Evolutionary conservation across 2,329 filamentous ascomycete species (phyloP).

Genomic region (Hyphodiscus sp.): DNA sequence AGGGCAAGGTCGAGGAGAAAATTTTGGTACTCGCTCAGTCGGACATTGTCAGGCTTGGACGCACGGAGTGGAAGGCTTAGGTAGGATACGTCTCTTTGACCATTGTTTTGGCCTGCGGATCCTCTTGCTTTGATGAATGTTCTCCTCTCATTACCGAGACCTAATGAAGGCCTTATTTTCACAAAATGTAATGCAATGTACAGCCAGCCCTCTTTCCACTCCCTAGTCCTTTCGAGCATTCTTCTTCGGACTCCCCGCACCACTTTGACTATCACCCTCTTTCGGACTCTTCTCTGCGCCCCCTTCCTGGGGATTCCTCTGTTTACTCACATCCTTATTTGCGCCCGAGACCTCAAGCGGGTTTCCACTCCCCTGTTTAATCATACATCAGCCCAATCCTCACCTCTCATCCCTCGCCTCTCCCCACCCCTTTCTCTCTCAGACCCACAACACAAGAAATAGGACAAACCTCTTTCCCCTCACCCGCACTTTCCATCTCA

Average conservation of each 20-base stretch:
- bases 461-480: conserved; percentile 26
- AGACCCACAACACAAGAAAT: too few relatives aligned
- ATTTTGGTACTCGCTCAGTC: conserved; percentile 41
- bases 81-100: neutral
- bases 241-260: conserved; percentile 32
- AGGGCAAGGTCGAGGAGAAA: conserved; percentile 37
- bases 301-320: conserved; percentile 37
- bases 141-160: neutral
- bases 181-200: neutral
- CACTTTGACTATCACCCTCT: conserved; percentile 32
- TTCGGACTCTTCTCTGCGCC: conserved; percentile 32
- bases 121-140: too few relatives aligned
- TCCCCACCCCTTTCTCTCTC: too few relatives aligned
- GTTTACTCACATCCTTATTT: conserved; percentile 50
- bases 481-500: conserved; percentile 40
- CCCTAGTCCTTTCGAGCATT: conserved; percentile 27
- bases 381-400: neutral
- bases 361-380: conserved; percentile 32
- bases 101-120: neutral
- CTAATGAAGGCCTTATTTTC: neutral
- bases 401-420: too few relatives aligned
- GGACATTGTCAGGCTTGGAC: conserved; percentile 46
- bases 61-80: conserved; percentile 32
- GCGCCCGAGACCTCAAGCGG: conserved; percentile 55
- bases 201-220: neutral